A percentile compares a stretch with the other conserved stretches of the same genome.
phyloP scores from a whole-genome alignment of 345 rosid species.

The Pseudoturritis turrita region DNA sequence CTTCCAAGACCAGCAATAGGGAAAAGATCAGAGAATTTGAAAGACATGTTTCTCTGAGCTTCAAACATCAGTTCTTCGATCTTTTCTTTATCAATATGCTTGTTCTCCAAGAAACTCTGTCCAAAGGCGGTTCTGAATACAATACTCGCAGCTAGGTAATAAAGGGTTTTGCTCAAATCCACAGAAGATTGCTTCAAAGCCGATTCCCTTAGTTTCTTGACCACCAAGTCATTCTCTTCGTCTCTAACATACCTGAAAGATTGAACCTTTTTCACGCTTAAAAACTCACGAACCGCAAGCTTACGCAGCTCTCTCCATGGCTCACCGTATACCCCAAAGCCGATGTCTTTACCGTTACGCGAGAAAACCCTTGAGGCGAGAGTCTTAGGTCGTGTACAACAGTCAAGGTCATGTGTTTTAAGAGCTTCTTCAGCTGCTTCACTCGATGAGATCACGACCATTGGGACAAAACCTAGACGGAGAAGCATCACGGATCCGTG shows the following conservation, averaged over 20 bases:
- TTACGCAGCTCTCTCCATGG: conserved; percentile 29
- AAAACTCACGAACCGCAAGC: conserved; percentile 18
- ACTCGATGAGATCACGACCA: conserved; percentile 22
- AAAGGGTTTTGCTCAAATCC: conserved; percentile 19
- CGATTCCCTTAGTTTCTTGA: conserved; percentile 9
- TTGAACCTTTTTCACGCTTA: conserved; percentile 1
- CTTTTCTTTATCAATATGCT: conserved; percentile 3
- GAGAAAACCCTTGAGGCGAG: conserved; percentile 15
- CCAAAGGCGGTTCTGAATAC: conserved; percentile 15
- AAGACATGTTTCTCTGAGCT: neutral
- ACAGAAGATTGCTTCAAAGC: conserved; percentile 16
- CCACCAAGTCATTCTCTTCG: conserved; percentile 20
- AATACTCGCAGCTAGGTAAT: neutral
- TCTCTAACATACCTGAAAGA: conserved; percentile 18
- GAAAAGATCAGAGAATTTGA: conserved; percentile 8
- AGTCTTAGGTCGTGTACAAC: conserved; percentile 21
- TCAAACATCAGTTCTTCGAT: conserved; percentile 1
- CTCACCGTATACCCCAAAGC: conserved; percentile 15
- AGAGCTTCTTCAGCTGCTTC: conserved; percentile 33
- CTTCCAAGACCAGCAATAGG: conserved; percentile 16
- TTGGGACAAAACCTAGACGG: conserved; percentile 4
- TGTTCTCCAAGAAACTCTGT: conserved; percentile 9
- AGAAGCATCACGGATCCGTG: conserved; percentile 31
- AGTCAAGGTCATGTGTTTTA: conserved; percentile 28
- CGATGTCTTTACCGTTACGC: conserved; percentile 15